These are phyloP conservation scores for Tylopilus rubrobrunneus DNA, from an alignment of 768 basidiomycete species.

Conservation along the genomic window DNA sequence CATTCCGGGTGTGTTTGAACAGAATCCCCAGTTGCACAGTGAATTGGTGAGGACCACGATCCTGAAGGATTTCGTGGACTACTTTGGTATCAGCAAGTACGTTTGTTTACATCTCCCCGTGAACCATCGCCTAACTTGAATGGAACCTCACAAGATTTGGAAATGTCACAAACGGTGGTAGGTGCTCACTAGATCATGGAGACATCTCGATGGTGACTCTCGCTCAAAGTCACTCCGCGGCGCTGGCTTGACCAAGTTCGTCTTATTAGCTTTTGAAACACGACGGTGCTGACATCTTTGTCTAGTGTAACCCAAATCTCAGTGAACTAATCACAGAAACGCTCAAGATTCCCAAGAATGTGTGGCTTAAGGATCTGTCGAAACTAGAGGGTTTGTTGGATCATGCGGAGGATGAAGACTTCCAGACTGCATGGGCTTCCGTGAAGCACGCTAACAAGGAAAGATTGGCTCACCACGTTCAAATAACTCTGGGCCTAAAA, in stretches of 20 bases:
- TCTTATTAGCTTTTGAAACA: neutral
- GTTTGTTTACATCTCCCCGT: neutral
- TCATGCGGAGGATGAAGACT: slow-evolving; percentile 64
- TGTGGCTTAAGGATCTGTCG: slow-evolving; percentile 82
- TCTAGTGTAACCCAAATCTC: slow-evolving; percentile 82
- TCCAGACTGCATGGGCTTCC: slow-evolving; percentile 77
- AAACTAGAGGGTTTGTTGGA: slow-evolving; percentile 76
- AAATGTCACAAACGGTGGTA: slow-evolving; percentile 92
- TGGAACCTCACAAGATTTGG: slow-evolving; percentile 47
- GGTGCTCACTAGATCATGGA: slow-evolving; percentile 24
- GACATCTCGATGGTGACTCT: neutral
- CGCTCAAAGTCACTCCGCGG: slow-evolving; percentile 71
- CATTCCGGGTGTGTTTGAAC: neutral
- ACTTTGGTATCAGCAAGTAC: slow-evolving; percentile 79
- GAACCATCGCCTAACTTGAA: slow-evolving; percentile 11
- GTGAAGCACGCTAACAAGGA: slow-evolving; percentile 93
- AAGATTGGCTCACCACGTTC: slow-evolving; percentile 73
- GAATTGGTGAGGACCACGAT: slow-evolving; percentile 83
- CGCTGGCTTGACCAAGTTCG: slow-evolving; percentile 82
- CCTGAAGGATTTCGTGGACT: slow-evolving; percentile 90
- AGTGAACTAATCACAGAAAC: slow-evolving; percentile 81
- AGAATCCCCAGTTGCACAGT: slow-evolving; percentile 64
- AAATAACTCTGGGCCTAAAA: slow-evolving; percentile 63
- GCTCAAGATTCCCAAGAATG: slow-evolving; percentile 66
- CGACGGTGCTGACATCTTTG: neutral